A percentile compares a stretch with the other conserved stretches of the same genome.
Evolutionary conservation across 2,329 filamentous ascomycete species (phyloP).

Genomic region (Grosmannia serpens): DNA sequence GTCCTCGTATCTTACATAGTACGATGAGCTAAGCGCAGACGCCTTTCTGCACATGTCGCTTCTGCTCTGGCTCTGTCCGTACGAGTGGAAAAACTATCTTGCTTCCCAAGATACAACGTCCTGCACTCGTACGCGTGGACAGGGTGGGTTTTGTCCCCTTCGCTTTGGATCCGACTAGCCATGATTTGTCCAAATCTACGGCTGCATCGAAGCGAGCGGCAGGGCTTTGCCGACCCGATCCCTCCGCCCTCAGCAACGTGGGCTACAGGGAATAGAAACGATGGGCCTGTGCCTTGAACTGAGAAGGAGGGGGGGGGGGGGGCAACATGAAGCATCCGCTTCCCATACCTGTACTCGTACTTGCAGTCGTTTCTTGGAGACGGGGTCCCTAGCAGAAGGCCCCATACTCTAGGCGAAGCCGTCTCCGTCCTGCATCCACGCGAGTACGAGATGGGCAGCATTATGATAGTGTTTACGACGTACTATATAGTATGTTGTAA

Average conservation of each 20-base stretch:
- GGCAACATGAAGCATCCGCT: not conserved
- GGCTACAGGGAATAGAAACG: not conserved
- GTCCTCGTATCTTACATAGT: not conserved
- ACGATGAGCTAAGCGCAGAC: too few relatives aligned
- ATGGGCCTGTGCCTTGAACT: not conserved
- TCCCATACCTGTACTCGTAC: not conserved
- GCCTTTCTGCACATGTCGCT: too few relatives aligned
- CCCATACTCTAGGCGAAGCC: not conserved
- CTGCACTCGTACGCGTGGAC: not conserved
- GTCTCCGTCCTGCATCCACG: not conserved
- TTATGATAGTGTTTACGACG: too few relatives aligned
- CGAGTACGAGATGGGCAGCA: too few relatives aligned
- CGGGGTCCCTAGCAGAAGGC: not conserved
- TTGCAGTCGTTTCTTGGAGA: not conserved
- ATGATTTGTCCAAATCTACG: not conserved
- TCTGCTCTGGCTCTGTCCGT: too few relatives aligned
- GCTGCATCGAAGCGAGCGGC: not conserved
- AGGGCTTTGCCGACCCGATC: not conserved
- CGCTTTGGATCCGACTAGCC: not conserved
- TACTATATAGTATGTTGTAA: too few relatives aligned
- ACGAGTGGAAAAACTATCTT: too few relatives aligned
- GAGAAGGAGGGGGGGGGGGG: not conserved
- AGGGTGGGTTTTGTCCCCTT: not conserved
- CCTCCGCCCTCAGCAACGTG: not conserved
- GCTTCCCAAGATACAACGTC: too few relatives aligned